Percentiles rank a stretch among this genome's conserved stretches.
Conservation (phyloP, 1,284 basidiomycete genomes). For the Cystobasidium slooffiae region DNA sequence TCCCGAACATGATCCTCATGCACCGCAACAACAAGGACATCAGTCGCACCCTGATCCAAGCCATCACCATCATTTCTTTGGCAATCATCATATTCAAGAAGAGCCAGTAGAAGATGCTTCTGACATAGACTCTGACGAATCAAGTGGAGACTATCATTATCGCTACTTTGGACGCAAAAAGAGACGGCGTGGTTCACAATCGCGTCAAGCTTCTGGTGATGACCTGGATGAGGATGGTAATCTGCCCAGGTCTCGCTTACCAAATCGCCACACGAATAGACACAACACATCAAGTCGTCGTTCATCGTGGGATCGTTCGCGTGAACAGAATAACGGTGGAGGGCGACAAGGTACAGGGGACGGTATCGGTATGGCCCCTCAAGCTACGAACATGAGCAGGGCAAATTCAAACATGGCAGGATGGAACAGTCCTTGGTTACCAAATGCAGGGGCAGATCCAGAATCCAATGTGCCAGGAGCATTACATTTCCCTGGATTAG, state of each 20-base stretch:
- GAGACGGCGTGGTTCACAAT: constrained; percentile 23
- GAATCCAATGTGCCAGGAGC: constrained; percentile 1
- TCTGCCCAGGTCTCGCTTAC: neutral
- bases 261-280: neutral
- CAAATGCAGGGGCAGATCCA: constrained; percentile 26
- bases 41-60: constrained; percentile 11
- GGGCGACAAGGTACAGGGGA: neutral
- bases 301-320: neutral
- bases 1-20: constrained; percentile 3
- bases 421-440: constrained; percentile 24
- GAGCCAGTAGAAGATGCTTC: constrained; percentile 8
- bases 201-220: constrained; percentile 14
- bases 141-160: constrained; percentile 27
- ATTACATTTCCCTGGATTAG: constrained; percentile 6
- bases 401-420: constrained; percentile 3
- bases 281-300: neutral
- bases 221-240: constrained; percentile 3
- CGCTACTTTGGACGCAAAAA: constrained; percentile 36
- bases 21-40: constrained; percentile 4
- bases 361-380: neutral
- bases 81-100: constrained; percentile 9
- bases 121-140: constrained; percentile 25
- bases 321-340: constrained; percentile 4
- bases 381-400: constrained; percentile 10
- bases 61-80: constrained; percentile 9